phyloP scores from a whole-genome alignment of 208 protist species.

The Crithidia fasciculata region DNA sequence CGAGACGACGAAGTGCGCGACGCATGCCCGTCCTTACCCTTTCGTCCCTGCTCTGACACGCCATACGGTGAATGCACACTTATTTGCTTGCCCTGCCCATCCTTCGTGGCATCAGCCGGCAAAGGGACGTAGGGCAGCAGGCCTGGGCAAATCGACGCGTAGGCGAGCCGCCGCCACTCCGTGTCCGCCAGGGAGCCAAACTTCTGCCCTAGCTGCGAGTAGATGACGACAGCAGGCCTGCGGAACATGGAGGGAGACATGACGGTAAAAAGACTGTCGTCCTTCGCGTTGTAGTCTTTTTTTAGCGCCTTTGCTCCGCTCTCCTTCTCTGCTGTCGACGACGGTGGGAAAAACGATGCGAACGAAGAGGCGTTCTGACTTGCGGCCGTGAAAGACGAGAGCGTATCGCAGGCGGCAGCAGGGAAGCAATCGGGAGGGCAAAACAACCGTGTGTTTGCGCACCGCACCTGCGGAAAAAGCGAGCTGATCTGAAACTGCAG shows the following conservation, averaged over 20 bases:
- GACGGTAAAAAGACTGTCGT: conserved; percentile 54
- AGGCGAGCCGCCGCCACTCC: conserved; percentile 79
- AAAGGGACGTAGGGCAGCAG: conserved; percentile 52
- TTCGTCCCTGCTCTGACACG: not conserved
- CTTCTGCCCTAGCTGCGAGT: conserved; percentile 84
- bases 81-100: not conserved
- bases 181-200: conserved; percentile 73
- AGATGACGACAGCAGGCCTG: conserved; percentile 82
- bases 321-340: not conserved
- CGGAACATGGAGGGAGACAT: conserved; percentile 62
- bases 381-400: conserved; percentile 21
- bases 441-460: conserved; percentile 64
- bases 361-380: conserved; percentile 36
- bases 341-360: conserved; percentile 23
- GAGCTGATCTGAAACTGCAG: conserved; percentile 49
- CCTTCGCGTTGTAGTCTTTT: conserved; percentile 44
- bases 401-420: not conserved
- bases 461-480: conserved; percentile 53
- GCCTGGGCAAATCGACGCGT: conserved; percentile 66
- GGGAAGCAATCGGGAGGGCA: conserved; percentile 30
- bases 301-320: not conserved
- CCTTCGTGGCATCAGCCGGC: conserved; percentile 11
- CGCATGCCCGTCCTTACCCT: conserved; percentile 8
- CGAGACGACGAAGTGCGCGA: conserved; percentile 2
- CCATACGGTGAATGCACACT: conserved; percentile 7